Conservation (phyloP, 768 basidiomycete species). For the Auriculariales sp. region DNA sequence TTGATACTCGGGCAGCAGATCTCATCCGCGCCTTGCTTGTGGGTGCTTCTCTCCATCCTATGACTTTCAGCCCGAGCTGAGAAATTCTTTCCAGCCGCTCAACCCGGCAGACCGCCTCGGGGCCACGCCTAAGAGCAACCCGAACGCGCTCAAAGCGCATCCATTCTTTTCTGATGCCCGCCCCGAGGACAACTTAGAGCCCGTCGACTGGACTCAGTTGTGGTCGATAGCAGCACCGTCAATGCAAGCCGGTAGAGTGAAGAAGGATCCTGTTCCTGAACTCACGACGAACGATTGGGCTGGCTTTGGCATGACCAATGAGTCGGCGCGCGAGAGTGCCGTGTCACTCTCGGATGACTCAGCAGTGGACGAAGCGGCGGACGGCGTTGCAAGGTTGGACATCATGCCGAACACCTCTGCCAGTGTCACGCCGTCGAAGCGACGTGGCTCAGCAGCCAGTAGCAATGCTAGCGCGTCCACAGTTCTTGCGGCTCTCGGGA, state of each 20-base stretch:
- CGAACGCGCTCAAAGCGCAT: slow-evolving; percentile 37
- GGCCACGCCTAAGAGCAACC: slow-evolving; percentile 26
- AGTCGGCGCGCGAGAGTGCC: background rate
- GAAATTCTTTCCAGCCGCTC: slow-evolving; percentile 23
- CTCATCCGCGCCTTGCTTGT: slow-evolving; percentile 70
- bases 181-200: slow-evolving; percentile 8
- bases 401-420: background rate
- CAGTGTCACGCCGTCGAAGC: background rate
- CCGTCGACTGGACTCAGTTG: slow-evolving; percentile 44
- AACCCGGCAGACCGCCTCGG: slow-evolving; percentile 50
- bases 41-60: slow-evolving; percentile 11
- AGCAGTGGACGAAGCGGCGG: background rate
- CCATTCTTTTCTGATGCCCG: slow-evolving; percentile 33
- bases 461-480: background rate
- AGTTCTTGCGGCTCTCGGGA: background rate
- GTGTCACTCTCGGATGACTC: too few relatives aligned
- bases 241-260: slow-evolving; percentile 43
- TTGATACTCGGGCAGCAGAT: slow-evolving; percentile 69
- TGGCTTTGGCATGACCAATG: slow-evolving; percentile 18
- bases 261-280: slow-evolving; percentile 23
- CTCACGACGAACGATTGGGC: slow-evolving; percentile 4
- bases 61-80: background rate
- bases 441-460: background rate
- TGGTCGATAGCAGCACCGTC: slow-evolving; percentile 51
- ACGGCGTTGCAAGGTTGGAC: slow-evolving; percentile 1